Base-by-base conservation (phyloP, 2,329 filamentous ascomycete species). In the Botrytis galanthina region DNA sequence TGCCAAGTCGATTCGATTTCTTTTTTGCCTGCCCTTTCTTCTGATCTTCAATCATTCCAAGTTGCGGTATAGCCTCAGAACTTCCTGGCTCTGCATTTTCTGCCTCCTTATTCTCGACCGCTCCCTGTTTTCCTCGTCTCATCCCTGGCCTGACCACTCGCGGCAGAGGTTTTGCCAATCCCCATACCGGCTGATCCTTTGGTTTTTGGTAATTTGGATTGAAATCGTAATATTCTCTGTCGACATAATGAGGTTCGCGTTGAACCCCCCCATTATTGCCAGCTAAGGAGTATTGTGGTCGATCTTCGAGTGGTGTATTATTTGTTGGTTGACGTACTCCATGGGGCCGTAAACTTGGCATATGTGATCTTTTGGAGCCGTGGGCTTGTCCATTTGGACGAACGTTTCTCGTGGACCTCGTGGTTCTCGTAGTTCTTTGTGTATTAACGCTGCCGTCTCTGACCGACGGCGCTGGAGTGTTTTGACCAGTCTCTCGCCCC, bases 41-140 rank as follows among this genome's bases (percentile, higher is more conserved):
- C 42, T 76, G 73, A n/a, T 70, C 73, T 5, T 48, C 67, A 70
- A 76, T 76, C 74, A 76, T 76, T 2, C 73, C 74, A 46, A 76
- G 26, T 37, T 76, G 70, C 4, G 76, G 72, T 29, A 77, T 73
- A 0, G 37, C 68, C 39, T 75, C 73, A 4, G 74, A 46, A 51
- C 32, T 54, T 4, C 73, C 73, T 18, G 72, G 74, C 54, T 73
- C 51, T 37, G 42, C 14, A 48, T 62, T 61, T 59, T 74, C 74
- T 20, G 63, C 68, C 20, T 44, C 37, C 62, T 66, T 73, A 20
- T 76, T 44, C 51, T 76, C 75, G 29, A 73, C 61, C 42, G 64
- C 72, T 18, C 18, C 20, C 29, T 44, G n/a, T 48, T 10, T 73
- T 5, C 72, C 66, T 71, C 72, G 54, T 42, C 73, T 71, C 74